Conservation (phyloP, 2,329 filamentous ascomycete genomes). For the Trichoderma atroviride region DNA sequence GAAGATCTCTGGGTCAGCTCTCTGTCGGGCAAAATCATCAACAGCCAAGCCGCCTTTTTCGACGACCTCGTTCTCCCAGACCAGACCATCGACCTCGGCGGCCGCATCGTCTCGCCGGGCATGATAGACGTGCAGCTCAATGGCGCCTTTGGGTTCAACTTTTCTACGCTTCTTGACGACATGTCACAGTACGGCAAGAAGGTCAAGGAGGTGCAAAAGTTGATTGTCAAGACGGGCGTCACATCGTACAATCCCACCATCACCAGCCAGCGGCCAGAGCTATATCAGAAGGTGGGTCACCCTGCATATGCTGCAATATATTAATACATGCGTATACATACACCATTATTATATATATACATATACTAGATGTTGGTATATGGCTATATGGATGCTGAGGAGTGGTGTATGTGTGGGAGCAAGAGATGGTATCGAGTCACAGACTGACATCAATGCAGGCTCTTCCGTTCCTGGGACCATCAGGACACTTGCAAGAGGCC, state of each 20-base stretch:
- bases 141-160: conserved; percentile 91
- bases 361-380: not conserved
- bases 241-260: conserved; percentile 87
- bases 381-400: not conserved
- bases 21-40: conserved; percentile 76
- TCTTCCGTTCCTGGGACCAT: conserved; percentile 76
- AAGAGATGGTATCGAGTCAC: not conserved
- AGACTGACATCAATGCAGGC: conserved; percentile 46
- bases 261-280: conserved; percentile 75
- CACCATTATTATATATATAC: not conserved
- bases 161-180: conserved; percentile 74
- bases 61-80: conserved; percentile 71
- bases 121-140: conserved; percentile 93
- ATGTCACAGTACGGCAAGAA: conserved; percentile 70
- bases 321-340: not conserved
- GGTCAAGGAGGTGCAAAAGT: conserved; percentile 70
- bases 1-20: conserved; percentile 91
- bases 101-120: conserved; percentile 81
- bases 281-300: conserved; percentile 71
- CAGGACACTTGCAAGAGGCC: conserved; percentile 60
- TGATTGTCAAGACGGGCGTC: conserved; percentile 76
- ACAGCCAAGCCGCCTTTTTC: conserved; percentile 69
- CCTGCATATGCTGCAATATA: conserved; percentile 17
- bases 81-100: conserved; percentile 74
- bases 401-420: conserved; percentile 1